phyloP scores from a whole-genome alignment of 2,329 filamentous ascomycete genomes.

The Colletotrichum eleusines region DNA sequence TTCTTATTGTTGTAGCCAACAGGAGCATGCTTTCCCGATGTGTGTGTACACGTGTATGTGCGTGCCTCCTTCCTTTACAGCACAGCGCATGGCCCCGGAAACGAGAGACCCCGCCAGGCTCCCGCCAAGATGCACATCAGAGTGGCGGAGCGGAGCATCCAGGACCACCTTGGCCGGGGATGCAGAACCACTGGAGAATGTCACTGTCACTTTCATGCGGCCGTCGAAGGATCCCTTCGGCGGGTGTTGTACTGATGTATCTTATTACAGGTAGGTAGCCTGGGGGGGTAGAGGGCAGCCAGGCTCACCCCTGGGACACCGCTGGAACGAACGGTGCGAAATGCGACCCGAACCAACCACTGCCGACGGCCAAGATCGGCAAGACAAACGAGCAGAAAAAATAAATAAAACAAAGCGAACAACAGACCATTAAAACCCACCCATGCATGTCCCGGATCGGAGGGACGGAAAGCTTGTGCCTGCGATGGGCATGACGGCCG shows the following conservation, averaged over 20 bases:
- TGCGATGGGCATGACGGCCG: constrained; percentile 8
- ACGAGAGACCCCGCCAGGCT: constrained; percentile 23
- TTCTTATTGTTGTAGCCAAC: neutral
- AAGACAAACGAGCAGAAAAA: constrained; percentile 6
- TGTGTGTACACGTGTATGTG: neutral
- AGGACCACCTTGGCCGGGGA: neutral
- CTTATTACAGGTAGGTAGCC: too few species aligned
- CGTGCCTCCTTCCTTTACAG: neutral
- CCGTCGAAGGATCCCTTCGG: constrained; percentile 19
- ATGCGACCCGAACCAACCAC: constrained; percentile 34
- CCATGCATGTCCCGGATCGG: constrained; percentile 8
- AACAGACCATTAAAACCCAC: constrained; percentile 13
- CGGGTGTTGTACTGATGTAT: too few species aligned
- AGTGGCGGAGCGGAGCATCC: constrained; percentile 32
- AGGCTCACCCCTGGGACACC: neutral
- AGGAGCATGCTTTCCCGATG: neutral
- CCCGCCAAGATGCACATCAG: constrained; percentile 27
- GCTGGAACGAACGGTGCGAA: constrained; percentile 9
- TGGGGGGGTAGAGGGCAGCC: neutral
- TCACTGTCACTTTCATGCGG: too few species aligned
- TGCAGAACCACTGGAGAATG: constrained; percentile 11
- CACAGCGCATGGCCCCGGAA: constrained; percentile 21
- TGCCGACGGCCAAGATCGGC: constrained; percentile 31
- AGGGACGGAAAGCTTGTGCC: neutral
- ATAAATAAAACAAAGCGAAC: constrained; percentile 1